Conservation (phyloP, 2,329 filamentous ascomycete genomes). For the Fulvia fulva region DNA sequence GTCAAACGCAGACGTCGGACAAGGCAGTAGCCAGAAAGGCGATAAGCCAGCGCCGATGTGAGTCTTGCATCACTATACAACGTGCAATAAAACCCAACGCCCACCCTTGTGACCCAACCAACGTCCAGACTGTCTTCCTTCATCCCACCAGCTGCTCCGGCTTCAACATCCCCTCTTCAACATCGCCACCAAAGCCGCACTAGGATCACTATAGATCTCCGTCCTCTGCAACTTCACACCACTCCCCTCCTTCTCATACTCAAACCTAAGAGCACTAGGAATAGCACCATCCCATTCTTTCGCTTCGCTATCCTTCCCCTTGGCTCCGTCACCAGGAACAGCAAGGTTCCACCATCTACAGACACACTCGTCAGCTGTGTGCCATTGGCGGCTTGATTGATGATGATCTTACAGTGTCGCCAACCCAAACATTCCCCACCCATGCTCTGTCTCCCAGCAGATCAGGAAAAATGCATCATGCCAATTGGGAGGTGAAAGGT, state of each 20-base stretch:
- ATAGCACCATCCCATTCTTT: constrained; percentile 28
- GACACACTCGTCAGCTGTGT: neutral
- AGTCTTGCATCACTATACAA: too few relatives aligned
- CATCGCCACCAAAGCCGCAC: constrained; percentile 19
- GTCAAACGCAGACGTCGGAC: too few relatives aligned
- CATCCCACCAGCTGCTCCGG: constrained; percentile 16
- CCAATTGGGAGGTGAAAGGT: constrained; percentile 20
- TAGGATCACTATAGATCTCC: constrained; percentile 21
- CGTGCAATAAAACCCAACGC: too few relatives aligned
- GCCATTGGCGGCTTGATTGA: neutral
- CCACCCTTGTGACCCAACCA: too few relatives aligned
- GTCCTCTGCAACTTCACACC: constrained; percentile 13
- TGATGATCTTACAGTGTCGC: constrained; percentile 17
- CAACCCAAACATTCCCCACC: constrained; percentile 26
- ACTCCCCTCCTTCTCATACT: constrained; percentile 22
- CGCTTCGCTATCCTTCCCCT: constrained; percentile 17
- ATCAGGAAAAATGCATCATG: constrained; percentile 22
- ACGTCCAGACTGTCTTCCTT: too few relatives aligned
- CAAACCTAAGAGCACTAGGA: constrained; percentile 24
- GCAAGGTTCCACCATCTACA: constrained; percentile 18
- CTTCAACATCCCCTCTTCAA: constrained; percentile 24
- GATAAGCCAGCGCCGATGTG: too few relatives aligned
- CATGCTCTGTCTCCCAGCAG: constrained; percentile 22
- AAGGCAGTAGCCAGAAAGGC: too few relatives aligned
- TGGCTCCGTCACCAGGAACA: constrained; percentile 16